Base-by-base conservation (phyloP, 202 grass and related monocot genomes). In the Schoenoplectus tabernaemontani region DNA sequence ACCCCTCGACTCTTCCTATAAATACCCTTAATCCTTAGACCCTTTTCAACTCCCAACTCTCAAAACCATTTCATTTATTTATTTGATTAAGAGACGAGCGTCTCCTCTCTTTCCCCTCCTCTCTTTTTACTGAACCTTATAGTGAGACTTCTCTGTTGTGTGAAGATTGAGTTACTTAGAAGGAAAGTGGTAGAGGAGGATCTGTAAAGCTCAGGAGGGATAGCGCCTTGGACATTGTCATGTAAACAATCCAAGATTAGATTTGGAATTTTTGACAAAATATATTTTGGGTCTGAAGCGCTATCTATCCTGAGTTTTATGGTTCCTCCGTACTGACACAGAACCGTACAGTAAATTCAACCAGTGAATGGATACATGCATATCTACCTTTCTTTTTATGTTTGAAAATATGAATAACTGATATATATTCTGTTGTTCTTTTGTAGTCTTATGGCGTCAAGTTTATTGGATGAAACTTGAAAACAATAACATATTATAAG, bases 281-380 rank as follows among this genome's bases (percentile, higher is more conserved):
- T 28, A 39, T 77, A 20, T 32, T 38, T 48, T 44, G 65, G 36
- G 57, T 78, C 71, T 66, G 62, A 84, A 54, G 82, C 82, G 82
- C 82, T 84, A 84, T 84, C 82, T 84, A 84, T 84, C 82, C 82
- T 84, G 82, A 84, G 82, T 84, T 77, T 84, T 72, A 84, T 78
- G 32, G 82, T 46, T 84, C 75, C 82, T 84, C 62, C 43, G 56
- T 84, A 84, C 82, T 84, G 53, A n/a, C 38, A 65, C 60, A 64
- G 2, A 34, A 11, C 13, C 24, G 11, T 17, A 3, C 23, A 28
- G 13, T 78, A 39, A 51, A 60, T 63, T 13, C 46, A 7, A 24
- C 9, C 39, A 70, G 65, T 26, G 22, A 4, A 34, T 76, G 9
- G 13, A 74, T 74, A 74, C 28, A 73, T 50, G 23, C 43, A 28